These are phyloP conservation scores for Polytolypa hystricis DNA, from an alignment of 2,329 filamentous ascomycete genomes.

Conservation along the genomic window DNA sequence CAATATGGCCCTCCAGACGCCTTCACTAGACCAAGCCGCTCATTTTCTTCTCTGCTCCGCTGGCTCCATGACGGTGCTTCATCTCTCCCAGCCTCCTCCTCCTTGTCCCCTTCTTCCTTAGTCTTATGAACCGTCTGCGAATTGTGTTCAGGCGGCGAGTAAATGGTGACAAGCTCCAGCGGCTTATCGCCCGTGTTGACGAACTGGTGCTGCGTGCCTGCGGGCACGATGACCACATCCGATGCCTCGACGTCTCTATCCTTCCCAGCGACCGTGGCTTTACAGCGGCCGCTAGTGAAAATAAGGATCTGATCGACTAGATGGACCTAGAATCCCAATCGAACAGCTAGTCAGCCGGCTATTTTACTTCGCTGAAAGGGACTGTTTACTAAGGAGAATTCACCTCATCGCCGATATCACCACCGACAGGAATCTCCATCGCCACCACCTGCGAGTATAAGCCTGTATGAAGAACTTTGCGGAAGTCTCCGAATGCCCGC, in stretches of 20 bases:
- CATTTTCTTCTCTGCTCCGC: constrained; percentile 48
- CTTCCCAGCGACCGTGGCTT: constrained; percentile 48
- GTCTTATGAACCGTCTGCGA: constrained; percentile 49
- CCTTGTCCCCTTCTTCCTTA: constrained; percentile 52
- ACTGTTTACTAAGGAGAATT: background rate
- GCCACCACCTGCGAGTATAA: constrained; percentile 53
- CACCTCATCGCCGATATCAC: constrained; percentile 57
- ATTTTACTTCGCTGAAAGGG: no score
- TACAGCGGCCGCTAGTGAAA: constrained; percentile 49
- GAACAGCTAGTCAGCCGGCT: no score
- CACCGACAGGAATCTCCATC: constrained; percentile 53
- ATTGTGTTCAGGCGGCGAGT: constrained; percentile 52
- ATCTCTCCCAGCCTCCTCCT: constrained; percentile 51
- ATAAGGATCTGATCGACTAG: constrained; percentile 55
- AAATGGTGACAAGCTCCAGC: constrained; percentile 52
- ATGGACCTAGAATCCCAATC: no score
- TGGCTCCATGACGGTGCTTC: constrained; percentile 50
- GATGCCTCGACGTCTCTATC: constrained; percentile 46
- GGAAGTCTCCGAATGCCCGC: constrained; percentile 49
- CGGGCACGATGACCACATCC: constrained; percentile 51
- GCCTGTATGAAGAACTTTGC: constrained; percentile 52
- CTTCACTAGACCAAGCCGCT: constrained; percentile 44
- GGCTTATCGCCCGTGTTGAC: constrained; percentile 50
- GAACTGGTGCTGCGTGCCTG: constrained; percentile 56
- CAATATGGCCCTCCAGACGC: no score